A percentile compares a stretch with the other conserved stretches of the same genome.
phyloP scores from a whole-genome alignment of 2,329 filamentous ascomycete genomes.

The Hypoxylon sp. region DNA sequence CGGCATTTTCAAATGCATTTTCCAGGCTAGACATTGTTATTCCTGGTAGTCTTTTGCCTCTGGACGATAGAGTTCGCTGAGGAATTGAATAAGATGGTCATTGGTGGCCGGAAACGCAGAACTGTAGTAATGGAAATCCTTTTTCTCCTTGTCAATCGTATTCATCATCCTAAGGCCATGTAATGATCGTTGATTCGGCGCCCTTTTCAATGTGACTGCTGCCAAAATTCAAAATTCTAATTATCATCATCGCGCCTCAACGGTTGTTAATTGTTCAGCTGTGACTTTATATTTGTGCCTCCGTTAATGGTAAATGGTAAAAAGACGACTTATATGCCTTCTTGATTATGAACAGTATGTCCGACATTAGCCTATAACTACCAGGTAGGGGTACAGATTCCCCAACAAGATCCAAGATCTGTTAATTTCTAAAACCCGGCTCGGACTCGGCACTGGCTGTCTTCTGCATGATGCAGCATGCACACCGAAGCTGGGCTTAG shows the following conservation, averaged over 20 bases:
- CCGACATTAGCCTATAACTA: neutral
- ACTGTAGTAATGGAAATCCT: neutral
- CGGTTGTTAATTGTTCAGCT: neutral
- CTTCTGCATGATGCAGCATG: conserved; percentile 1
- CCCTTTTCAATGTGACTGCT: too few species aligned
- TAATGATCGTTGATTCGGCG: neutral
- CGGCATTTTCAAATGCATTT: neutral
- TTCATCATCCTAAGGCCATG: too few species aligned
- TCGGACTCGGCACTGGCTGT: conserved; percentile 6
- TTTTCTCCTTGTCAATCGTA: neutral
- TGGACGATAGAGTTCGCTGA: neutral
- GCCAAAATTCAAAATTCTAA: too few species aligned
- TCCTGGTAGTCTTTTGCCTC: neutral
- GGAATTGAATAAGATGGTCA: neutral
- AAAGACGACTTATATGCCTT: neutral
- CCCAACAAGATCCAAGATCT: conserved; percentile 7
- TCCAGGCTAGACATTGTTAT: neutral
- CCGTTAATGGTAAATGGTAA: too few species aligned
- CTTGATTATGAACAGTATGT: neutral
- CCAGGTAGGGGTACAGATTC: neutral
- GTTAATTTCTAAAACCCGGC: too few species aligned
- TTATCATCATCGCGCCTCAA: neutral
- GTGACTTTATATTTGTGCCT: neutral
- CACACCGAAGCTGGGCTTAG: neutral
- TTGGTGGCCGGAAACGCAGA: neutral